These are phyloP conservation scores for Cudoniella acicularis DNA, from an alignment of 495 filamentous ascomycete genomes.

Conservation along the genomic window DNA sequence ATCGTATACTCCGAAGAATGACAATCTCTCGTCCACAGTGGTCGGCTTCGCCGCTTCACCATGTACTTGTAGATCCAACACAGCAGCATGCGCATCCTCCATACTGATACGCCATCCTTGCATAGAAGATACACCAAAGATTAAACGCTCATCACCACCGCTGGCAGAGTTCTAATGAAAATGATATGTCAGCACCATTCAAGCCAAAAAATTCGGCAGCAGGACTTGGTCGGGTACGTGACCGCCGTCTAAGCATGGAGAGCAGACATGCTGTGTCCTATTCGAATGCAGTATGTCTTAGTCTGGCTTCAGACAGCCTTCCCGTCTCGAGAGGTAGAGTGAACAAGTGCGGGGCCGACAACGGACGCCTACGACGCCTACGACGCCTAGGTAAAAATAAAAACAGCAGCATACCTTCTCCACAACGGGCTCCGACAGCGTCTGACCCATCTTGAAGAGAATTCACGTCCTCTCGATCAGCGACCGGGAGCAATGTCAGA, in stretches of 20 bases:
- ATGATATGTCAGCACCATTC: constrained; percentile 17
- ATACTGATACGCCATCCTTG: constrained; percentile 99
- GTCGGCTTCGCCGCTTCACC: constrained; percentile 57
- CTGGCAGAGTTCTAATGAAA: constrained; percentile 69
- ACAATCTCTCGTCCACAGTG: constrained; percentile 62
- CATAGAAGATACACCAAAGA: constrained; percentile 96
- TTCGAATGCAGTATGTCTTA: neutral
- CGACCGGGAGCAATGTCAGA: neutral
- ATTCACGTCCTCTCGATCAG: constrained; percentile 12
- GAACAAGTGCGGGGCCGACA: constrained; percentile 2
- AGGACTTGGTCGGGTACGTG: too few relatives aligned
- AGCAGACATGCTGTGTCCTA: neutral
- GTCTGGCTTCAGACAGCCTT: neutral
- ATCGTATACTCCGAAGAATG: constrained; percentile 98
- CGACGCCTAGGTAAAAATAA: neutral
- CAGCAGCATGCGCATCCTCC: constrained; percentile 90
- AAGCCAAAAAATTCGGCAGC: neutral
- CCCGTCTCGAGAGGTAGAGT: neutral
- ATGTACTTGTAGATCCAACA: constrained; percentile 74
- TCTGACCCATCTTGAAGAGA: constrained; percentile 81
- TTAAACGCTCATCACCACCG: constrained; percentile 87
- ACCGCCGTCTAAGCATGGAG: neutral
- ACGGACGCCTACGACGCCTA: constrained; percentile 6
- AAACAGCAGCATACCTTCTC: constrained; percentile 76
- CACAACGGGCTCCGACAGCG: constrained; percentile 95